A percentile compares a stretch with the other conserved stretches of the same genome.
Evolutionary conservation across 345 rosid species (phyloP).

Genomic region (Salix dunnii): DNA sequence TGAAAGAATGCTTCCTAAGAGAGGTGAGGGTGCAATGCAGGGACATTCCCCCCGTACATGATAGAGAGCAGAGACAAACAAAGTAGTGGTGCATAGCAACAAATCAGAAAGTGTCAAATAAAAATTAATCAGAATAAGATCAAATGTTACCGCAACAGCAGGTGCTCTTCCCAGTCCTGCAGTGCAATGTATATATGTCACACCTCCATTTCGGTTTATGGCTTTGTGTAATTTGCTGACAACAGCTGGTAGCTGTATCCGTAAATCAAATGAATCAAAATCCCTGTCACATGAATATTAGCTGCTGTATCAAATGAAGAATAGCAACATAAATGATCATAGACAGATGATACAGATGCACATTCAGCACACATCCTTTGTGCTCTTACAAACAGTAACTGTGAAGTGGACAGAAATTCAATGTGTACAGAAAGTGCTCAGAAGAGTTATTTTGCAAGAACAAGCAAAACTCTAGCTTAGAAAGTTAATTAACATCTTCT

Average conservation of each 20-base stretch:
- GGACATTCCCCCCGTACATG: not conserved
- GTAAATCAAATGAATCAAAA: conserved; percentile 88
- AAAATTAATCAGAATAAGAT: not conserved
- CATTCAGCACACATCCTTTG: not conserved
- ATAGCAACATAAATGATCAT: not conserved
- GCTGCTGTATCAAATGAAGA: conserved; percentile 8
- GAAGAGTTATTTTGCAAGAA: not conserved
- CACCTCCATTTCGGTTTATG: conserved; percentile 73
- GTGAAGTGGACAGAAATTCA: not conserved
- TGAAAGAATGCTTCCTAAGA: not conserved
- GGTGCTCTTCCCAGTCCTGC: conserved; percentile 99
- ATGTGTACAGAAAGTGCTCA: not conserved
- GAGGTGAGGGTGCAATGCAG: not conserved
- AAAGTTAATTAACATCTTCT: not conserved
- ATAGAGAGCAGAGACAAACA: not conserved
- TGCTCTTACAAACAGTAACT: not conserved
- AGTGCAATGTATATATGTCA: conserved; percentile 90
- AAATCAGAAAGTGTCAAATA: not conserved
- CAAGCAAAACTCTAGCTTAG: not conserved
- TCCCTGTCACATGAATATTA: conserved; percentile 59
- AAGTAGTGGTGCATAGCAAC: not conserved
- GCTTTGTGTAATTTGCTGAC: conserved; percentile 66
- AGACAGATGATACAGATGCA: not conserved
- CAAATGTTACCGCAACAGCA: conserved; percentile 66
- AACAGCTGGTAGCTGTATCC: conserved; percentile 91